Evolutionary conservation across 306 rosid genomes (phyloP), one percentile per base, ranked within the genome.

Genomic region (Parietaria judaica): DNA sequence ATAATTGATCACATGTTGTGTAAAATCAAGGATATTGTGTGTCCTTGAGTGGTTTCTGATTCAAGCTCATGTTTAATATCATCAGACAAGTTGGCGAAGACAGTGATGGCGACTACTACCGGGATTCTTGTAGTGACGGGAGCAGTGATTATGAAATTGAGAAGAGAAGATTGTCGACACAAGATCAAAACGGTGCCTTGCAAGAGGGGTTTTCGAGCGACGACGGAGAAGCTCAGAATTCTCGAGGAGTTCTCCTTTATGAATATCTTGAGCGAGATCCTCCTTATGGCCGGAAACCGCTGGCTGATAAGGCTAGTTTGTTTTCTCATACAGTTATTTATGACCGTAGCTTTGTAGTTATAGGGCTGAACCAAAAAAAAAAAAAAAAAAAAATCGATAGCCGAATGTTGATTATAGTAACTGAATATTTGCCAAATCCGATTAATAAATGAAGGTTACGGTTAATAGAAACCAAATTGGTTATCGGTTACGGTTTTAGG

Each of bases 231-330:
- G 65, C 79, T 5, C 78, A 76, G 36, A 82, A 66, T 76, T 56
- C 86, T 74, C 73, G 41, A 43, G 80, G 82, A 74, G 74, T 46
- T 57, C 73, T 71, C 36, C 82, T 87, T 64, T 91, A 81, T 66
- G 87, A 87, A 83, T 91, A 72, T 78, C 83, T 91, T 41, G 92
- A 85, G 77, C 89, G 66, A 17, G 75, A 80, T 66, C 84, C 74
- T 74, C 97, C 97, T 39, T 85, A 85, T 75, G 67, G 83, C 78
- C 96, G 97, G 23, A 89, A 74, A 64, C 97, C 97, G 8, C 67
- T 91, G 73, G 76, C 92, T 55, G 89, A 87, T 81, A 91, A 85
- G 89, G 97, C 54, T 36, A 78, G 83, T 76, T 61, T 35, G 6
- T 57, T 56, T 31, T 76, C 67, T 60, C 66, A 51, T 34, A 59